phyloP scores from a whole-genome alignment of 1,284 basidiomycete species.

The Ustilago tritici region DNA sequence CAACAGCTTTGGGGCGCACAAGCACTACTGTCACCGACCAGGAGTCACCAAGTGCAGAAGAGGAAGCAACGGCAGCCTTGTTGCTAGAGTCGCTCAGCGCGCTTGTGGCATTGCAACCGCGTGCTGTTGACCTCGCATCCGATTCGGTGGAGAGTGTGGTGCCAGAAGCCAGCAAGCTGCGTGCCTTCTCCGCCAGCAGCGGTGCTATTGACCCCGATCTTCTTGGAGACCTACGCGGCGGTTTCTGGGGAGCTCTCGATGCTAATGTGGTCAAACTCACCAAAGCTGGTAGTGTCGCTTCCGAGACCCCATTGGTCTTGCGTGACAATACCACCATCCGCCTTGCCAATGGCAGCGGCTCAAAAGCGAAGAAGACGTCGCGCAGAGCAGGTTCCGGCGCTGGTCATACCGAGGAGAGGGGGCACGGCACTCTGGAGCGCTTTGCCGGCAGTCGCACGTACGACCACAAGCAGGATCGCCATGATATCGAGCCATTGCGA shows the following conservation, averaged over 20 bases:
- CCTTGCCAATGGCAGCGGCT: constrained; percentile 39
- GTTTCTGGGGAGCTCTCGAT: constrained; percentile 62
- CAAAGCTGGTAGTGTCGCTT: constrained; percentile 17
- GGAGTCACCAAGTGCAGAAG: constrained; percentile 34
- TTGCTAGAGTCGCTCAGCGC: constrained; percentile 49
- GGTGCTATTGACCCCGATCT: constrained; percentile 55
- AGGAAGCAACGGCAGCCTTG: constrained; percentile 43
- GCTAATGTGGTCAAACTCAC: constrained; percentile 31
- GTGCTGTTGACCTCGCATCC: constrained; percentile 18
- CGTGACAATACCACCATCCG: constrained; percentile 54
- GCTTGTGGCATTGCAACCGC: constrained; percentile 42
- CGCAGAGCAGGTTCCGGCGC: constrained; percentile 20
- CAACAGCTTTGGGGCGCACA: constrained; percentile 11
- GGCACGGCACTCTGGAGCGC: constrained; percentile 36
- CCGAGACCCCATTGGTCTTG: constrained; percentile 32
- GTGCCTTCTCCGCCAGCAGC: constrained; percentile 36
- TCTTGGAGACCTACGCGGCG: constrained; percentile 35
- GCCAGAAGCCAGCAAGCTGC: constrained; percentile 24
- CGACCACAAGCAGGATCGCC: constrained; percentile 41
- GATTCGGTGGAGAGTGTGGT: constrained; percentile 16
- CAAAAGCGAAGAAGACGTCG: constrained; percentile 27
- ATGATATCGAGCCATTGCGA: constrained; percentile 36
- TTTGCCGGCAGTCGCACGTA: constrained; percentile 45
- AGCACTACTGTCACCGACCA: constrained; percentile 4
- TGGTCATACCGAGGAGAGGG: constrained; percentile 22